A percentile compares a stretch with the other conserved stretches of the same genome.
These are phyloP conservation scores for Dendrocalamus sinicus DNA, from an alignment of 176 grass and related monocot genomes.

Conservation along the genomic window DNA sequence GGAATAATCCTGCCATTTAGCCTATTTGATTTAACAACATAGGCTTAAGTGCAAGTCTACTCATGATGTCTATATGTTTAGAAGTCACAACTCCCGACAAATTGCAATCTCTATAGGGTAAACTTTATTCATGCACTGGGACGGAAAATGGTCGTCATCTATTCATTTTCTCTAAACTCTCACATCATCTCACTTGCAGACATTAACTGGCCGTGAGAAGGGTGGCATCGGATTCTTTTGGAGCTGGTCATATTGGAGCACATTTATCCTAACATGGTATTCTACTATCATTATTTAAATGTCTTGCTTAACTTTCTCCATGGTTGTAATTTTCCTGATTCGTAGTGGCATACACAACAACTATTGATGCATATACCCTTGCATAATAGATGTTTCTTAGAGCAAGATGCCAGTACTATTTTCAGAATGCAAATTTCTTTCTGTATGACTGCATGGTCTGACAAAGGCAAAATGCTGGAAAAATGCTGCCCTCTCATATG, in stretches of 20 bases:
- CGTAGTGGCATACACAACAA: neutral
- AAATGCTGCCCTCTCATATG: neutral
- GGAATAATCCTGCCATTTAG: neutral
- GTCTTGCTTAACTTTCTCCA: neutral
- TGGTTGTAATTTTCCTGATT: conserved; percentile 19
- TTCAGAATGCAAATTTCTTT: conserved; percentile 1
- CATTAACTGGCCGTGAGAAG: conserved; percentile 70
- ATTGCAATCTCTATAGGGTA: neutral
- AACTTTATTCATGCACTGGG: conserved; percentile 6
- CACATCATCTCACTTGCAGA: conserved; percentile 58
- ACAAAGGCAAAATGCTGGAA: conserved; percentile 13
- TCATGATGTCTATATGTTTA: neutral
- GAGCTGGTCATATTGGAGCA: conserved; percentile 99
- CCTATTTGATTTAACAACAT: neutral
- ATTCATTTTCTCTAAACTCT: conserved; percentile 35
- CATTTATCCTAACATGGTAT: conserved; percentile 99
- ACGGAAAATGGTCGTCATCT: conserved; percentile 3
- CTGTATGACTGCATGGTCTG: neutral
- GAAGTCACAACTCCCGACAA: neutral
- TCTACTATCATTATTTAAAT: conserved; percentile 29
- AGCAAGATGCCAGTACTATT: neutral
- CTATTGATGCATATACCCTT: neutral
- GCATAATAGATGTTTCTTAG: neutral
- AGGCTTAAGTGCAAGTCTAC: neutral
- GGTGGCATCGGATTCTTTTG: conserved; percentile 95